Conservation (phyloP, 768 basidiomycete genomes). For the Mycena floridula region DNA sequence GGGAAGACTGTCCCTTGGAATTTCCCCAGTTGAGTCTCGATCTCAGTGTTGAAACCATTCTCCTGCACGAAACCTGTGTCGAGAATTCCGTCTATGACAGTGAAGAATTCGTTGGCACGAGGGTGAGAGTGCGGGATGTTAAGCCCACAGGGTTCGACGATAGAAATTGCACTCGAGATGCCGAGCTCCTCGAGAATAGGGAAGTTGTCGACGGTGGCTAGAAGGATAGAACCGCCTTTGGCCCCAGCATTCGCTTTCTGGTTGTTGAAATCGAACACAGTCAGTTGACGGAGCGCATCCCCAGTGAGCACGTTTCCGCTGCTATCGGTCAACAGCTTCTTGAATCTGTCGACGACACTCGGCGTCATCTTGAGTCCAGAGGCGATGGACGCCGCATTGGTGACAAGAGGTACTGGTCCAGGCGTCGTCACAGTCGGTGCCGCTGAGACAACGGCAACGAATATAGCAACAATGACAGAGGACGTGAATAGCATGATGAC, state of each 20-base stretch:
- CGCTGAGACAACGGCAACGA: too few relatives aligned
- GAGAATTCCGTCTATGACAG: too few relatives aligned
- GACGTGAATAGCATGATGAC: too few relatives aligned
- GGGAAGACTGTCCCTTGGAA: too few relatives aligned
- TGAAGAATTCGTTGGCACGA: constrained; percentile 26
- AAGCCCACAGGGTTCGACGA: constrained; percentile 5
- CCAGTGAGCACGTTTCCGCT: too few relatives aligned
- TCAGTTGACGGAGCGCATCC: too few relatives aligned
- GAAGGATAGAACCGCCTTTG: constrained; percentile 8
- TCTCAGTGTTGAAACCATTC: constrained; percentile 17
- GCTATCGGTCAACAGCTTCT: constrained; percentile 4
- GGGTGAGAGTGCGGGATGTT: constrained; percentile 30
- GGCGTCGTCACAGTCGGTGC: too few relatives aligned
- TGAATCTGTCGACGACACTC: constrained; percentile 4
- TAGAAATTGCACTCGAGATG: constrained; percentile 1
- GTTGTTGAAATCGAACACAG: not conserved
- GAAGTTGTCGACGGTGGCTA: constrained; percentile 12
- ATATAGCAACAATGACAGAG: too few relatives aligned
- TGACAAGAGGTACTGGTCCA: too few relatives aligned
- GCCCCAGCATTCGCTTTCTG: not conserved
- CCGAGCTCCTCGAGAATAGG: constrained; percentile 7
- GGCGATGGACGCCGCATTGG: not conserved
- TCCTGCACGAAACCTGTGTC: too few relatives aligned
- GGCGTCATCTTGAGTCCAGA: constrained; percentile 1
- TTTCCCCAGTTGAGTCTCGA: constrained; percentile 10